Evolutionary conservation across 2,329 filamentous ascomycete species (phyloP).

Genomic region (Ophiostoma ips): DNA sequence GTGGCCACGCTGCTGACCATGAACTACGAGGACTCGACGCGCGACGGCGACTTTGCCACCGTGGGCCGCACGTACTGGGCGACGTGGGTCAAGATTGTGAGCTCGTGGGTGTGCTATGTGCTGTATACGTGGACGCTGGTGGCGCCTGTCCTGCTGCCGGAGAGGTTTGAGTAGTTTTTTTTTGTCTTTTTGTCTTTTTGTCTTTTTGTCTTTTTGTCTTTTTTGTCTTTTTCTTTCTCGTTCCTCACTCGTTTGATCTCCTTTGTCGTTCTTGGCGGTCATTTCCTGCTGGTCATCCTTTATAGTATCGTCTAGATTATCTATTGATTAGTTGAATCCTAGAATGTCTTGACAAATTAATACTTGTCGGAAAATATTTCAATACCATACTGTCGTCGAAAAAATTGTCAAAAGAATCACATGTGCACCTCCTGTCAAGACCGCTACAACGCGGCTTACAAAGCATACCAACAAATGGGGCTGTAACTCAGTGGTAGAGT

Average conservation of each 20-base stretch:
- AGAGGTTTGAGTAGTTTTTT: conserved; percentile 55
- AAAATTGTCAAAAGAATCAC: no score
- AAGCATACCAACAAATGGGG: background rate
- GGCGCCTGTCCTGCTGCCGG: conserved; percentile 72
- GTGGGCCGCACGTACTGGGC: conserved; percentile 94
- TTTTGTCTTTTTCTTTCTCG: background rate
- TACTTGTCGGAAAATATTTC: no score
- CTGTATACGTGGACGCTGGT: conserved; percentile 90
- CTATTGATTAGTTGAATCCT: no score
- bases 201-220: background rate
- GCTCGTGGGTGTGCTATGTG: conserved; percentile 88
- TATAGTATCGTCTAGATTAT: no score
- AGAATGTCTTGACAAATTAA: no score
- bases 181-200: background rate
- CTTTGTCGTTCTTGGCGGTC: background rate
- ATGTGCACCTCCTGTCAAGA: no score
- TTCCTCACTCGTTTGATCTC: background rate
- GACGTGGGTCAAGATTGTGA: conserved; percentile 98
- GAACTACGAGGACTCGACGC: conserved; percentile 52
- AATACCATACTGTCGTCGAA: no score
- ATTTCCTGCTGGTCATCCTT: no score
- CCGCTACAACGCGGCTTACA: no score
- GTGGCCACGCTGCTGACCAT: conserved; percentile 77
- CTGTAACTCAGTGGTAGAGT: conserved; percentile 3
- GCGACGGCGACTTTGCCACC: conserved; percentile 66